Evolutionary conservation across 75 land plant genomes (phyloP).

Genomic region (Cryptomeria japonica): DNA sequence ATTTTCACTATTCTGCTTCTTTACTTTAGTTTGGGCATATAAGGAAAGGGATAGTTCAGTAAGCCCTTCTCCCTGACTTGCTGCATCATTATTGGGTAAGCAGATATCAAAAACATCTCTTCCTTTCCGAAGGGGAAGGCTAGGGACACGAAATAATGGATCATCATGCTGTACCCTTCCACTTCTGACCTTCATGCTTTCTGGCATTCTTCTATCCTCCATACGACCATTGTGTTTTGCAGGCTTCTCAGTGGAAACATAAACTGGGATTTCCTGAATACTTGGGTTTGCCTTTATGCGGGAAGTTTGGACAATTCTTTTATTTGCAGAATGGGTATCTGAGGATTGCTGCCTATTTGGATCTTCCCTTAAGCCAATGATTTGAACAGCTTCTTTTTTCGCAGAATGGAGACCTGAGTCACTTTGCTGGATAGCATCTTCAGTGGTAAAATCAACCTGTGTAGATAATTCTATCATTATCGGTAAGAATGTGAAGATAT

Average conservation of each 20-base stretch:
- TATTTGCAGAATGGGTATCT: neutral
- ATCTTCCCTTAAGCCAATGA: neutral
- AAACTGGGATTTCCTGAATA: neutral
- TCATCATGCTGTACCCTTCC: slow-evolving; percentile 46
- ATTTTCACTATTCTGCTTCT: neutral
- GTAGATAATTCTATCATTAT: neutral
- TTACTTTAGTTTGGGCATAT: slow-evolving; percentile 11
- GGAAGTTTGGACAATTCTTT: neutral
- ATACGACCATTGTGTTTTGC: neutral
- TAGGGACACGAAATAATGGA: slow-evolving; percentile 17
- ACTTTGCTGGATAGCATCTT: neutral
- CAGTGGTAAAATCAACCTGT: neutral
- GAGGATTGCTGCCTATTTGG: neutral
- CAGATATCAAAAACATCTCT: slow-evolving; percentile 21
- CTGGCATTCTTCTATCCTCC: neutral
- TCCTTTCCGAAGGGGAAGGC: neutral
- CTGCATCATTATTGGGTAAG: slow-evolving; percentile 5
- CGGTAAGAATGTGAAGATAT: neutral
- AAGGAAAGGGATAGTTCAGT: neutral
- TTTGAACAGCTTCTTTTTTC: neutral
- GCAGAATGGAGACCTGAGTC: neutral
- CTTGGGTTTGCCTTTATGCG: neutral
- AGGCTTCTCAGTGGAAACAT: neutral
- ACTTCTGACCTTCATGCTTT: slow-evolving; percentile 13
- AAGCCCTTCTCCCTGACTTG: neutral